phyloP scores from a whole-genome alignment of 768 basidiomycete genomes.

The Tulasnella sp. region DNA sequence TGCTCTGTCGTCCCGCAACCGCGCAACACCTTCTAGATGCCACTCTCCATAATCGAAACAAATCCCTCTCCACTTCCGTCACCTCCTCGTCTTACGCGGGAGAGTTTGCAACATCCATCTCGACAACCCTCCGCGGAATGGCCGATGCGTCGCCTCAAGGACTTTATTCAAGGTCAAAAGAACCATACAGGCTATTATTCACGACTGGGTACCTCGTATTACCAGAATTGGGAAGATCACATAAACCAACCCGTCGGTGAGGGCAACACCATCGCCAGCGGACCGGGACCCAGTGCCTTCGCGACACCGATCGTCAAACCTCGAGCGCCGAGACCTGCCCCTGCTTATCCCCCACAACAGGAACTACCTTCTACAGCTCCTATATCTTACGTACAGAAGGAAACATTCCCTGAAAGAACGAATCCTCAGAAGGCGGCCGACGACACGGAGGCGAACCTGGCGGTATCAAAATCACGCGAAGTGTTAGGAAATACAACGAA shows the following conservation, averaged over 20 bases:
- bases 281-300: conserved; percentile 45
- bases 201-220: not conserved
- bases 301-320: conserved; percentile 62
- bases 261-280: not conserved
- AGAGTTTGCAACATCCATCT: not conserved
- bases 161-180: conserved; percentile 1
- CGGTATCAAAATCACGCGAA: conserved; percentile 36
- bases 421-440: not conserved
- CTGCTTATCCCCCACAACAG: conserved; percentile 12
- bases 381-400: not conserved
- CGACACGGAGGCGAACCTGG: too few species aligned
- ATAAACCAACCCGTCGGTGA: not conserved
- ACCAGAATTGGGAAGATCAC: not conserved
- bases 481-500: conserved; percentile 23
- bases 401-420: not conserved
- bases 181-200: not conserved
- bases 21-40: not conserved
- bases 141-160: not conserved
- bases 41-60: not conserved
- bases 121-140: not conserved
- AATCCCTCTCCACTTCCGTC: not conserved
- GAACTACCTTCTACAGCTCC: not conserved
- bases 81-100: not conserved
- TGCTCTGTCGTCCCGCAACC: not conserved
- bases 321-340: conserved; percentile 43